A percentile compares a stretch with the other conserved stretches of the same genome.
phyloP scores from a whole-genome alignment of 768 basidiomycete species.

The Collybia nuda region DNA sequence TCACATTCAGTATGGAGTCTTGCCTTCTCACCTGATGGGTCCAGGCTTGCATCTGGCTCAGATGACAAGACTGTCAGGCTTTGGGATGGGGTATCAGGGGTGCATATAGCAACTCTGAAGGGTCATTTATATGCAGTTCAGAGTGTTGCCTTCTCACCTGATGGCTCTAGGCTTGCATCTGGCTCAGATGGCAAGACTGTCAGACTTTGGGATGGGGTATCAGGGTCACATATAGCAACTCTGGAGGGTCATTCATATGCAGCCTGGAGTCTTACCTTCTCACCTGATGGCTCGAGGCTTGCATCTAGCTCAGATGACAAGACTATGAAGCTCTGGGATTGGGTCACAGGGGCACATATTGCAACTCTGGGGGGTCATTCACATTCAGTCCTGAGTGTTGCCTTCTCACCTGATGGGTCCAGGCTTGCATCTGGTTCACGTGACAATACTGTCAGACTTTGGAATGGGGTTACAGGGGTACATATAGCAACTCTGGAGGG shows the following conservation, averaged over 20 bases:
- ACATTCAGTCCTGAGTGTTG: too few species aligned
- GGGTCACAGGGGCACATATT: too few species aligned
- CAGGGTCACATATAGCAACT: neutral
- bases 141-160: neutral
- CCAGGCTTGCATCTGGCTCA: conserved; percentile 1
- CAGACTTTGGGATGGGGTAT: neutral
- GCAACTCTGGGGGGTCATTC: too few species aligned
- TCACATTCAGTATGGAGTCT: neutral
- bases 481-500: too few species aligned
- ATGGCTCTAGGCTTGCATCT: neutral
- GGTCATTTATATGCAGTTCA: neutral
- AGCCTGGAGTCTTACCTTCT: neutral
- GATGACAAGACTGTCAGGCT: neutral
- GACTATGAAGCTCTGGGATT: too few species aligned
- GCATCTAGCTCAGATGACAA: too few species aligned
- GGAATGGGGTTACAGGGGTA: too few species aligned
- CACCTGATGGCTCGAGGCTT: too few species aligned
- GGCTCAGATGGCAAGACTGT: neutral
- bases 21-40: neutral
- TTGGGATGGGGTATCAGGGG: neutral
- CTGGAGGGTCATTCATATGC: too few species aligned
- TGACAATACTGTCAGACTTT: too few species aligned
- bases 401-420: too few species aligned
- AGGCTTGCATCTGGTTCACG: too few species aligned
- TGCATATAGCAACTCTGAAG: neutral